Conservation (phyloP, 768 basidiomycete species). For the Lactarius indigo region DNA sequence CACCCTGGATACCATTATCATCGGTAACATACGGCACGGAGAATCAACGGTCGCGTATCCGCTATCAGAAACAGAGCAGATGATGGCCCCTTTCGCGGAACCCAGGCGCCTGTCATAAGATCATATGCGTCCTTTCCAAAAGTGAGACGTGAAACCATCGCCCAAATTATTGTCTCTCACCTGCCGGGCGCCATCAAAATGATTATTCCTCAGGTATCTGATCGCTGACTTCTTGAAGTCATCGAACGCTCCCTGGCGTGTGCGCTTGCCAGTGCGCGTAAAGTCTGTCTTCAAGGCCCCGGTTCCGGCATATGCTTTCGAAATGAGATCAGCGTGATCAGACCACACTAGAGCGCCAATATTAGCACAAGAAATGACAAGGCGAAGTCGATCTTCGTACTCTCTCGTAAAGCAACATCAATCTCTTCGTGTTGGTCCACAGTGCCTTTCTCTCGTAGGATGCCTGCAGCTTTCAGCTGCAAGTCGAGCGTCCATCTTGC, state of each 20-base stretch:
- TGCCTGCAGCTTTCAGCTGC: slow-evolving; percentile 71
- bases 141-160: slow-evolving; percentile 5
- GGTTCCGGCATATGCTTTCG: slow-evolving; percentile 89
- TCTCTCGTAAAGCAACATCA: slow-evolving; percentile 80
- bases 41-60: slow-evolving; percentile 77
- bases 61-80: slow-evolving; percentile 67
- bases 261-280: slow-evolving; percentile 89
- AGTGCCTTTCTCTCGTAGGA: slow-evolving; percentile 65
- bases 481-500: slow-evolving; percentile 80
- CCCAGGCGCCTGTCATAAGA: slow-evolving; percentile 87
- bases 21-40: slow-evolving; percentile 67
- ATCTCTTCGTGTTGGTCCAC: slow-evolving; percentile 81
- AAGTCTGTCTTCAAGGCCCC: slow-evolving; percentile 97
- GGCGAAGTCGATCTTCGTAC: slow-evolving; percentile 44
- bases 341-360: slow-evolving; percentile 78
- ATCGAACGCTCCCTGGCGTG: slow-evolving; percentile 71
- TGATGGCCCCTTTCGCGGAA: slow-evolving; percentile 71
- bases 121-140: slow-evolving; percentile 81
- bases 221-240: slow-evolving; percentile 82
- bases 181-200: slow-evolving; percentile 92
- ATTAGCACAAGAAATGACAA: slow-evolving; percentile 11
- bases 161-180: slow-evolving; percentile 34
- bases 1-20: slow-evolving; percentile 1
- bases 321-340: slow-evolving; percentile 89
- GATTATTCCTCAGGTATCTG: slow-evolving; percentile 94